Evolutionary conservation across 768 basidiomycete genomes (phyloP).

Genomic region (Fomitopsis pulvina): DNA sequence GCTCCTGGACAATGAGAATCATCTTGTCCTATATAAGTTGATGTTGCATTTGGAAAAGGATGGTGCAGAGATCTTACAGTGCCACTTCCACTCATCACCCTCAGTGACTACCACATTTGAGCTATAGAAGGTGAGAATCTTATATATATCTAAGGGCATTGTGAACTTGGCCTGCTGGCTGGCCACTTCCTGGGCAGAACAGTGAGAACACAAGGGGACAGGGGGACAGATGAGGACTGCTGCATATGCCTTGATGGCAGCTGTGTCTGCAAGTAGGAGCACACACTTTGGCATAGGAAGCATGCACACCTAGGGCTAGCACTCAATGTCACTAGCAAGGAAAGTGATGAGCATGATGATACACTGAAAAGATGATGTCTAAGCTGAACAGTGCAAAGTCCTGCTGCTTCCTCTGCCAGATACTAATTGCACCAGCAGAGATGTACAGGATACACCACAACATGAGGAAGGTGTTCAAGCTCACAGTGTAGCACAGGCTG

Average conservation of each 20-base stretch:
- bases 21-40: not conserved
- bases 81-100: conserved; percentile 59
- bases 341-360: not conserved
- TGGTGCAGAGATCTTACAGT: conserved; percentile 54
- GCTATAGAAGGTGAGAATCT: conserved; percentile 43
- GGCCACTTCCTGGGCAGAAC: conserved; percentile 40
- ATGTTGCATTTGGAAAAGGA: conserved; percentile 52
- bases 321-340: too few species aligned
- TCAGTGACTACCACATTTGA: conserved; percentile 57
- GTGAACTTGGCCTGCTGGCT: conserved; percentile 46
- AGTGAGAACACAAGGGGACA: too few species aligned
- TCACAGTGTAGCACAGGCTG: conserved; percentile 11
- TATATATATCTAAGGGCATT: conserved; percentile 45
- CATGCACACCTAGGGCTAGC: not conserved
- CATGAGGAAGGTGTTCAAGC: conserved; percentile 12
- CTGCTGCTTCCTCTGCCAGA: conserved; percentile 15
- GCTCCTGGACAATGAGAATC: conserved; percentile 21
- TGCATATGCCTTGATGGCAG: conserved; percentile 7
- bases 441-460: conserved; percentile 11
- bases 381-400: conserved; percentile 15
- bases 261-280: conserved; percentile 11
- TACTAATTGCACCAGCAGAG: conserved; percentile 12
- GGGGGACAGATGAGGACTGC: not conserved
- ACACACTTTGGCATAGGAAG: not conserved
- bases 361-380: conserved; percentile 18